phyloP scores from a whole-genome alignment of 2,329 filamentous ascomycete species.

The Cryphonectria radicalis region DNA sequence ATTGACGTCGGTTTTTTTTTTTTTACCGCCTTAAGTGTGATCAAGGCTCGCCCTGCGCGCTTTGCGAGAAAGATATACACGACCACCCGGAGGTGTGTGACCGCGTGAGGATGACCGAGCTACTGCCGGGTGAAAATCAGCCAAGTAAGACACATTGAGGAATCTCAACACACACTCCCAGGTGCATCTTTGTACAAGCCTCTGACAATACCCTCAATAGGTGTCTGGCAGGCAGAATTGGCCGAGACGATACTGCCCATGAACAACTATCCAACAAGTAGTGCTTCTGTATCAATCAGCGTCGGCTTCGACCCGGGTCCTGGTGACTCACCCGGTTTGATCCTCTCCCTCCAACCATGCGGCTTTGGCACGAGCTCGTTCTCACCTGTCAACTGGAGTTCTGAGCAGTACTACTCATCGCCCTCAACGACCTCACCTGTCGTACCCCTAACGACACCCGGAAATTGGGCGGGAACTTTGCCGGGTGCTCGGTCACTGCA shows the following conservation, averaged over 20 bases:
- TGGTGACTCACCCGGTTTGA: conserved; percentile 3
- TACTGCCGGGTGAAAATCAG: conserved; percentile 6
- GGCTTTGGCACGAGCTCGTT: not conserved
- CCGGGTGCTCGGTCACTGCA: not conserved
- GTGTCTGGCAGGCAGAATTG: conserved; percentile 17
- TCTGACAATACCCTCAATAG: not conserved
- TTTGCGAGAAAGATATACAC: conserved; percentile 16
- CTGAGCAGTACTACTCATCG: not conserved
- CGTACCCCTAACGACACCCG: not conserved
- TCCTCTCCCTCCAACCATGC: conserved; percentile 11
- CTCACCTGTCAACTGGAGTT: not conserved
- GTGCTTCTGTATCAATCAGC: not conserved
- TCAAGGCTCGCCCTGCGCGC: conserved; percentile 13
- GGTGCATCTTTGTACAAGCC: not conserved
- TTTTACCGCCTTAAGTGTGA: conserved; percentile 15
- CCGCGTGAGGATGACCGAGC: conserved; percentile 13
- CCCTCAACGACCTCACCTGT: not conserved
- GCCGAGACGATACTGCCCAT: not conserved
- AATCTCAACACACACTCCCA: not conserved
- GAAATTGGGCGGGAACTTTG: not conserved
- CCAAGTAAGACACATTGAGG: conserved; percentile 13
- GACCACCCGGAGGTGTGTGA: conserved; percentile 19
- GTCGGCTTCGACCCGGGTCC: conserved; percentile 1
- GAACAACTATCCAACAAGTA: not conserved
- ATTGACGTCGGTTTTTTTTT: not conserved